Conservation (phyloP, 2,329 filamentous ascomycete species). For the Dothideomycetes sp. region DNA sequence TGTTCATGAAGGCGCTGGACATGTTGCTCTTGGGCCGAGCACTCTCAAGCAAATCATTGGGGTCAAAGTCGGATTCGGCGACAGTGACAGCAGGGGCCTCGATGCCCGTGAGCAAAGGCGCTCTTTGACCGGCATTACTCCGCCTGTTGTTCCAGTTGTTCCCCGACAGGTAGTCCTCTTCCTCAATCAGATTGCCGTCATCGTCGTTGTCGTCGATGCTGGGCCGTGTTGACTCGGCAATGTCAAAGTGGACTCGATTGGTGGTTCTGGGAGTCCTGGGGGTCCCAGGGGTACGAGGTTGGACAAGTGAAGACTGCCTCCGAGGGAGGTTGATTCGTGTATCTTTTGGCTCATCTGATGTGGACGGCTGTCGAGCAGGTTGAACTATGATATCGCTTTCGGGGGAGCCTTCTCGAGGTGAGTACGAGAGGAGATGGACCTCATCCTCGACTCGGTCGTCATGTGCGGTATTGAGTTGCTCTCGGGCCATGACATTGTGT, state of each 20-base stretch:
- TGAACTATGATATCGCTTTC: conserved; percentile 20
- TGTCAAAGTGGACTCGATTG: conserved; percentile 67
- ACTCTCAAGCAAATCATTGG: conserved; percentile 50
- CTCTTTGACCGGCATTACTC: conserved; percentile 40
- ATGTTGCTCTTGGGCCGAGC: conserved; percentile 76
- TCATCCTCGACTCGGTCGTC: conserved; percentile 21
- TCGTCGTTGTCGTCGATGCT: conserved; percentile 9
- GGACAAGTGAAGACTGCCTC: conserved; percentile 37
- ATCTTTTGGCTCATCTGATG: no score
- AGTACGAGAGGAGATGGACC: conserved; percentile 22
- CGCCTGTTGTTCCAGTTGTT: conserved; percentile 27
- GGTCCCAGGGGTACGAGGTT: conserved; percentile 39
- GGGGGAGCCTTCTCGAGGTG: conserved; percentile 19
- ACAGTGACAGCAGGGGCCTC: conserved; percentile 72
- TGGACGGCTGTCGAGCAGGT: no score
- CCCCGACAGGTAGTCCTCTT: conserved; percentile 49
- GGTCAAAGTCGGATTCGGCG: conserved; percentile 50
- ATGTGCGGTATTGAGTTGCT: conserved; percentile 21
- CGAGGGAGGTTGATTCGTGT: conserved; percentile 16
- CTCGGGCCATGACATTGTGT: conserved; percentile 29
- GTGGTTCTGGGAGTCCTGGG: conserved; percentile 58
- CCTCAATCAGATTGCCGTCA: conserved; percentile 40
- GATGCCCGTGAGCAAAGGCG: conserved; percentile 71
- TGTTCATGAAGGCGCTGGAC: conserved; percentile 93
- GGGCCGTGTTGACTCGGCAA: conserved; percentile 25